Base-by-base conservation (phyloP, 257 asterid genomes). In the Solanum paucissectum region DNA sequence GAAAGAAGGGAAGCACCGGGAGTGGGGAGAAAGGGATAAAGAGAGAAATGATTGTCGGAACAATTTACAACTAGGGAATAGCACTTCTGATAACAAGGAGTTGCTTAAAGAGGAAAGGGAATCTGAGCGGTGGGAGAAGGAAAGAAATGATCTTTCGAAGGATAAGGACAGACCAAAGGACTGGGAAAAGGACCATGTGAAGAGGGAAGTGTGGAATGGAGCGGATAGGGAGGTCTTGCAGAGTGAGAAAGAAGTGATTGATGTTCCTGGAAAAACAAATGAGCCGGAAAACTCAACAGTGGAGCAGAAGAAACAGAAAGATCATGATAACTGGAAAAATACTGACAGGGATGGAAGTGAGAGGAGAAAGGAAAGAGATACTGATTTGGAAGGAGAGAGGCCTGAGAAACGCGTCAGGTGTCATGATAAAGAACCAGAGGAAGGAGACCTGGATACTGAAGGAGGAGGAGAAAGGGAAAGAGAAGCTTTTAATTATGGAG, bases 1-100 rank as follows among this genome's bases (percentile, higher is more conserved):
- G 94, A 97, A 95, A 93, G 99, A 97, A 88, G 93, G 91, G 88
- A 97, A 95, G 90, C 98, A 93, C 69, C 92, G 98, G 90, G 99
- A 97, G 68, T 94, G 96, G 98, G 98, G 95, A 69, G 99, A 96
- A 87, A 93, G 93, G 91, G 99, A 96, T 86, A 96, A 93, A 94
- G 99, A 95, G 71, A 93, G 95, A 92, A 93, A 76, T 90, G 98
- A 95, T 83, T 95, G 96, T 44, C 91, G 95, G 90, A 92, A 82
- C 91, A 90, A 87, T 68, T 91, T 91, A 90, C 99, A 92, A 86
- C 88, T 90, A 72, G 93, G 89, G 86, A 91, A 87, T 89, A 91
- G 89, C 91, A 88, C 89, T 90, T 88, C 77, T 69, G 98, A 95
- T 89, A 94, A 89, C 92, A 97, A 94, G 91, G 98, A 94, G 49